These are phyloP conservation scores for Vishniacozyma victoriae DNA, from an alignment of 768 basidiomycete genomes.

Conservation along the genomic window DNA sequence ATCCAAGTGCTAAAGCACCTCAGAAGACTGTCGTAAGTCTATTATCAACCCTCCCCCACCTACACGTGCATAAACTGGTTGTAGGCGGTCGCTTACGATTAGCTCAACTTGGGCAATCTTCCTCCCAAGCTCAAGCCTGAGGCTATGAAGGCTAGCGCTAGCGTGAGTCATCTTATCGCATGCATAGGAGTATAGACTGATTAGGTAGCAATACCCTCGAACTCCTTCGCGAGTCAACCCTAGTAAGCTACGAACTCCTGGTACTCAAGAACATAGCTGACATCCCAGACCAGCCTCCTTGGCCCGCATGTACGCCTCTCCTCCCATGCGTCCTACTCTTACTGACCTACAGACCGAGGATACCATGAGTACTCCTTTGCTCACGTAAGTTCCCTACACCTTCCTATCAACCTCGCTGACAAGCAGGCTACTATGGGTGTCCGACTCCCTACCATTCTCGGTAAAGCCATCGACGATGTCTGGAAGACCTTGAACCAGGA, in stretches of 20 bases:
- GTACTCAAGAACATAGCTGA: slow-evolving; percentile 2
- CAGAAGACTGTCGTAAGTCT: slow-evolving; percentile 37
- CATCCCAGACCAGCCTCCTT: slow-evolving; percentile 49
- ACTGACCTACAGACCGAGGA: slow-evolving; percentile 38
- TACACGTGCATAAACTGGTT: background rate
- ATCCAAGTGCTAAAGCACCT: slow-evolving; percentile 36
- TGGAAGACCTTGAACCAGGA: slow-evolving; percentile 78
- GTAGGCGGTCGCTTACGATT: background rate
- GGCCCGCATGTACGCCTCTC: slow-evolving; percentile 46
- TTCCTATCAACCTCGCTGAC: background rate
- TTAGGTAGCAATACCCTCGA: slow-evolving; percentile 38
- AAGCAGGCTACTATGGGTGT: slow-evolving; percentile 92
- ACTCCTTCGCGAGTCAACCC: slow-evolving; percentile 49
- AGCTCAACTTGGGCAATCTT: slow-evolving; percentile 48
- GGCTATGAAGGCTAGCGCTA: slow-evolving; percentile 38
- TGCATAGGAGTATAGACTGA: background rate
- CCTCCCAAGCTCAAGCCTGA: slow-evolving; percentile 48
- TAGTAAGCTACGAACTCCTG: slow-evolving; percentile 24
- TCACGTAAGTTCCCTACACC: slow-evolving; percentile 22
- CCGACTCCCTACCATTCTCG: slow-evolving; percentile 89
- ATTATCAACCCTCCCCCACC: background rate
- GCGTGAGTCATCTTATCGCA: slow-evolving; percentile 16
- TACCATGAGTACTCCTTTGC: slow-evolving; percentile 51
- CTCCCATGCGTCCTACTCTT: background rate
- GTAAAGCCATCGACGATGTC: slow-evolving; percentile 89